Evolutionary conservation across 2,329 filamentous ascomycete species (phyloP), one percentile per base, ranked within the genome.

Genomic region (Plenodomus tracheiphilus): DNA sequence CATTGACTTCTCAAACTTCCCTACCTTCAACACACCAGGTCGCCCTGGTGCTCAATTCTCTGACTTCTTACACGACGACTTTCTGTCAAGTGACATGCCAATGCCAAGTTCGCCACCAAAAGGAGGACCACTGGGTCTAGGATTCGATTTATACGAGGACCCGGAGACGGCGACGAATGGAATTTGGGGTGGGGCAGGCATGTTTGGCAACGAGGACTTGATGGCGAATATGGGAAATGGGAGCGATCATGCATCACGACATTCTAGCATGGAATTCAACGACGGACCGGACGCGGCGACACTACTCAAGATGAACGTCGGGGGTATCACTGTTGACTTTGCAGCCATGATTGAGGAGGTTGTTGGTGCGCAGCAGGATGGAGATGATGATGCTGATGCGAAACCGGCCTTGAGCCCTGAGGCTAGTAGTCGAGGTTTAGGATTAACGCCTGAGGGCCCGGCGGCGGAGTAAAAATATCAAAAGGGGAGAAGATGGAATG

Each of bases 91-190:
- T 46, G 71, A 73, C 37, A 59, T 74, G 47, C 68, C 69, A 4
- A 54, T 67, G 37, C 62, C 68, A 2, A 74, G 71, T 44, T 71
- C 68, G 18, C 68, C 69, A 8, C 68, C 68, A 2, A 61, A 59
- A 36, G 51, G 40, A 16, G 57, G 59, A 19, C 47, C 54, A 10
- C 30, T 63, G 6, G 52, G 61, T 13, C 50, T 68, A 19, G 62
- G 61, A 2, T 74, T 74, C 30, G 59, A 65, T 15, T 51, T 74
- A 10, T 74, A 71, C 47, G 71, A 74, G 39, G 71, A 74, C 32
- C 69, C 71, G 10, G 64, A 56, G 20, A 71, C 69, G 4, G 63
- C 62, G 18, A 69, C 69, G 10, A 52, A 61, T 1, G 68, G 68
- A 1, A 28, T 72, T 28, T 73, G 70, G 70, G 63, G 55, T 28